Percentiles rank a stretch among this genome's conserved stretches.
Conservation (phyloP, 768 basidiomycete species). For the Termitomyces sp. region DNA sequence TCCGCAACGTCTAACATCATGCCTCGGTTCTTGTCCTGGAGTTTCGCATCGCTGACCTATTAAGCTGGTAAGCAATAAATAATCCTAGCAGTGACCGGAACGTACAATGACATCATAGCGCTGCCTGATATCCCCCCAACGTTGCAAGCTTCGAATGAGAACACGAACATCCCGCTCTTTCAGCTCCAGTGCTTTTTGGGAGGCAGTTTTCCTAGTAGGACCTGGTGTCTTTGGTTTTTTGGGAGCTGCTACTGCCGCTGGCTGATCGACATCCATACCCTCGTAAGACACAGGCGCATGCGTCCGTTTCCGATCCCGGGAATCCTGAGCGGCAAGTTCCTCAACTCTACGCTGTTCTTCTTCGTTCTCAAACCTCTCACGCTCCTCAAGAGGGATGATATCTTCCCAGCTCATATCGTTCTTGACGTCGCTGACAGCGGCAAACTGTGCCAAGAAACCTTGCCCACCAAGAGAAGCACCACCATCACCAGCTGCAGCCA, state of each 20-base stretch:
- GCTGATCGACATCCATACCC: constrained; percentile 88
- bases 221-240: constrained; percentile 76
- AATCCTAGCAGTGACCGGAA: constrained; percentile 1
- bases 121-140: constrained; percentile 96
- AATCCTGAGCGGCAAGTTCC: constrained; percentile 65
- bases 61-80: constrained; percentile 1
- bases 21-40: constrained; percentile 90
- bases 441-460: constrained; percentile 93
- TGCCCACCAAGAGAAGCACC: constrained; percentile 97
- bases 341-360: constrained; percentile 74
- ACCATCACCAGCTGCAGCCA: constrained; percentile 75
- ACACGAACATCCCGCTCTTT: constrained; percentile 98
- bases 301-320: constrained; percentile 75
- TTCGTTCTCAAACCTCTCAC: constrained; percentile 80
- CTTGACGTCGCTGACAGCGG: constrained; percentile 96
- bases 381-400: constrained; percentile 92
- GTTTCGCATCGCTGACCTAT: constrained; percentile 85
- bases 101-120: constrained; percentile 93
- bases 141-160: constrained; percentile 89
- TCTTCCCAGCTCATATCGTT: constrained; percentile 99
- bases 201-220: constrained; percentile 82
- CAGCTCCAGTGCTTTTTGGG: constrained; percentile 93
- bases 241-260: constrained; percentile 52
- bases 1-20: constrained; percentile 91
- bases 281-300: constrained; percentile 88